Conservation (phyloP, 2,329 filamentous ascomycete genomes). For the Ceratocystis colombiana region DNA sequence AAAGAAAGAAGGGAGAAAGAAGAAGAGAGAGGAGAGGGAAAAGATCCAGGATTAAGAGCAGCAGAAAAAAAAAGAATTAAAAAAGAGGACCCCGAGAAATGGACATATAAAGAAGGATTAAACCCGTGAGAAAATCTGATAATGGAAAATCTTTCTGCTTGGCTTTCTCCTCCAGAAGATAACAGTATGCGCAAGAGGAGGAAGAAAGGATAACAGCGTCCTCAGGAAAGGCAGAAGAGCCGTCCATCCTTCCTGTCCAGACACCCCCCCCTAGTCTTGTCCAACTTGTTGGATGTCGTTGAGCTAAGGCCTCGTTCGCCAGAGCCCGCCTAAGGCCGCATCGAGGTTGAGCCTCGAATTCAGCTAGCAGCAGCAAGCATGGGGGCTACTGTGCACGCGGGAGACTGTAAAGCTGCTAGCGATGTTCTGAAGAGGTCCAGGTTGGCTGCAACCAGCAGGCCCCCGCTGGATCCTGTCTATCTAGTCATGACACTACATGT, state of each 20-base stretch:
- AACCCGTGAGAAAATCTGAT: constrained; percentile 20
- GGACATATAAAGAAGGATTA: constrained; percentile 18
- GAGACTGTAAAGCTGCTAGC: background rate
- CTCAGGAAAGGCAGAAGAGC: background rate
- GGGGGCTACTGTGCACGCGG: background rate
- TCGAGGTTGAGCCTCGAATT: background rate
- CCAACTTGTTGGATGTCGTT: no score
- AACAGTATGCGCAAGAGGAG: background rate
- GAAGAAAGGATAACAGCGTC: background rate
- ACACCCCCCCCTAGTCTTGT: background rate
- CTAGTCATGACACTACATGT: no score
- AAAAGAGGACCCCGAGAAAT: constrained; percentile 17
- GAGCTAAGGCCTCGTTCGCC: no score
- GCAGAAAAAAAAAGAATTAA: constrained; percentile 18
- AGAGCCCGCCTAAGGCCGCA: background rate
- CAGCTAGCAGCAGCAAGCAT: background rate
- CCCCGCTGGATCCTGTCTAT: no score
- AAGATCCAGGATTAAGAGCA: background rate
- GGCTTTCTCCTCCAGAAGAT: background rate
- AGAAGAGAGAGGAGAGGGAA: background rate
- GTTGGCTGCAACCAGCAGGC: no score
- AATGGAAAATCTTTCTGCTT: constrained; percentile 12
- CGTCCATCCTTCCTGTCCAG: background rate
- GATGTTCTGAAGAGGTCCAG: no score
- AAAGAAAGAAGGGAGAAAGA: constrained; percentile 13